Evolutionary conservation across 2,329 filamentous ascomycete species (phyloP), one percentile per base, ranked within the genome.

Genomic region (Alternaria panax): DNA sequence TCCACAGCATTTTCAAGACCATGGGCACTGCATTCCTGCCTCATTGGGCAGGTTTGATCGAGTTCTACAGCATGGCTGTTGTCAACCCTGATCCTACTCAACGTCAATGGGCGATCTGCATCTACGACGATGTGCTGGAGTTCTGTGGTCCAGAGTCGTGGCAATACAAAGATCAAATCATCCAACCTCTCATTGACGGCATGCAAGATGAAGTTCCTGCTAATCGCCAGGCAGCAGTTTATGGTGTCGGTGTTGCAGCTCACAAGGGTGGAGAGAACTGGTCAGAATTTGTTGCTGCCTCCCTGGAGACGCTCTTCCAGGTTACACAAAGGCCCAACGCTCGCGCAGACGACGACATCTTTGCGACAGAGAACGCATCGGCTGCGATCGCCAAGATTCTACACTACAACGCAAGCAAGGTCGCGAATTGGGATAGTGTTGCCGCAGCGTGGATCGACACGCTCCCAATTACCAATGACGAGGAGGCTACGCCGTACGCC

Each of bases 1-100:
- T 96, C 86, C 95, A 99, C 80, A 94, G 93, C 61, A 92, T 99
- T 67, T 99, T 99, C 86, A 98, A 98, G 84, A 93, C 97, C 81
- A 93, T 97, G 76, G 92, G 92, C 24, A 85, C 88, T 9, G 83
- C 86, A 11, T 99, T 99, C 84, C 85, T 99, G 54, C 90, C 89
- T 5, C 84, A 92, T 41, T 99, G 94, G 93, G 91, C 97, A 76
- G 87, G 88, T 53, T 85, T 99, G 24, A 88, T 97, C 78, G 83
- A 86, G 11, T 96, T 92, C 56, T 98, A 98, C 78, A 89, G 93
- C 70, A 85, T 85, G 30, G 98, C 98, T 78, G 89, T 97, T 65
- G 87, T 86, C 41, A 95, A 91, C 57, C 73, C 80, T 3, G 95
- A 99, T 76, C 86, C 93, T 0, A 98, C 93, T 18, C 94, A 98